Conservation (phyloP, 305 asterid genomes). For the Fraxinus latifolia region DNA sequence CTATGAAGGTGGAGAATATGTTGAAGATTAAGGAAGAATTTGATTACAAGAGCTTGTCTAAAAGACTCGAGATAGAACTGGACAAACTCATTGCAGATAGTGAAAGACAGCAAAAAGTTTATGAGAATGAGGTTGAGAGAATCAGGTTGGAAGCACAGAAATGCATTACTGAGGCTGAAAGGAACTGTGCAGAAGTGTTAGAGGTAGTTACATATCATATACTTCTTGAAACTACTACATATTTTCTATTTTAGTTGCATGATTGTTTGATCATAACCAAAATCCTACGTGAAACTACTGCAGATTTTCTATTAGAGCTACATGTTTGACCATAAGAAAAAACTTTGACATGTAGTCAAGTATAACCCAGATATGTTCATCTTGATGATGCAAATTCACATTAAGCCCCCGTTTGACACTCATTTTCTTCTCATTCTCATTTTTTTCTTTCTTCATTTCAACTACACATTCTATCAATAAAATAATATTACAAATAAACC, state of each 20-base stretch:
- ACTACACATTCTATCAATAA: too few relatives aligned
- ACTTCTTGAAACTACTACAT: constrained; percentile 16
- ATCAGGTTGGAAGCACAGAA: constrained; percentile 79
- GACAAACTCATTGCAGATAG: constrained; percentile 85
- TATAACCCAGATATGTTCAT: constrained; percentile 7
- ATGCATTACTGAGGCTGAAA: constrained; percentile 74
- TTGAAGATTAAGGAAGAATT: constrained; percentile 95
- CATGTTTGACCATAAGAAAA: constrained; percentile 6
- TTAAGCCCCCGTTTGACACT: neutral
- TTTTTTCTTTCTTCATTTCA: too few relatives aligned
- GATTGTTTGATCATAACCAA: constrained; percentile 6
- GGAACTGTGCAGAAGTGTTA: constrained; percentile 64
- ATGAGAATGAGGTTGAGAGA: constrained; percentile 79
- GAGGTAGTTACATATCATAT: constrained; percentile 50
- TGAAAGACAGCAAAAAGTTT: constrained; percentile 80
- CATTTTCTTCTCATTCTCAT: too few relatives aligned
- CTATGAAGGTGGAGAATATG: constrained; percentile 99
- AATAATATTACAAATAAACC: too few relatives aligned
- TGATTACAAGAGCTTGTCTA: constrained; percentile 88
- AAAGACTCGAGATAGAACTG: constrained; percentile 82
- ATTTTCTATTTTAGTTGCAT: constrained; percentile 6
- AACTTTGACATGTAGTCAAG: neutral
- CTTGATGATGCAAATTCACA: neutral
- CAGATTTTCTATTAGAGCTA: constrained; percentile 6
- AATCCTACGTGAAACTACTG: constrained; percentile 15